Percentiles rank a stretch among this genome's conserved stretches.
phyloP scores from a whole-genome alignment of 768 basidiomycete species.

The Gymnopilus junonius region DNA sequence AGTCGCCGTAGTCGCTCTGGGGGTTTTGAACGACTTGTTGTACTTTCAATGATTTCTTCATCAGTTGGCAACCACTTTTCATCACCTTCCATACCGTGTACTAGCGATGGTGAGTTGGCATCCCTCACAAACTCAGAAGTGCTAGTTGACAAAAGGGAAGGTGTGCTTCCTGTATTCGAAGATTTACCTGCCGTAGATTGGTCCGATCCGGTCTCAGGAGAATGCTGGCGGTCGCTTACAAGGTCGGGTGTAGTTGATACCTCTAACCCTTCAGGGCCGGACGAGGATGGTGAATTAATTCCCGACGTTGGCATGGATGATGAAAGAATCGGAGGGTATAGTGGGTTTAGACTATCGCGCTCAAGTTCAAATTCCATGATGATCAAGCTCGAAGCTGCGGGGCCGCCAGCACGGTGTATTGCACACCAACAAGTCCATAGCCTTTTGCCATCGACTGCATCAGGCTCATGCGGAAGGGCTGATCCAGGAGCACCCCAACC shows the following conservation, averaged over 20 bases:
- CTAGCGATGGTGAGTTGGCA: conserved; percentile 2
- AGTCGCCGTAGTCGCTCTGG: conserved; percentile 68
- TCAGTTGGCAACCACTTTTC: conserved; percentile 48
- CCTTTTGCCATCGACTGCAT: conserved; percentile 37
- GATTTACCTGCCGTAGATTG: conserved; percentile 16
- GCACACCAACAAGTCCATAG: conserved; percentile 76
- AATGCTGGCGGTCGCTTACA: not conserved
- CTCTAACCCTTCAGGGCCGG: not conserved
- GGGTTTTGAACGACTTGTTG: conserved; percentile 69
- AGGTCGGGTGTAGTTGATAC: not conserved
- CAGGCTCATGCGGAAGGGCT: conserved; percentile 27
- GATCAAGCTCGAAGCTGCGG: conserved; percentile 42
- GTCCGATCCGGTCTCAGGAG: conserved; percentile 12
- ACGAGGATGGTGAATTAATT: not conserved
- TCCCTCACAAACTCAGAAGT: conserved; percentile 1
- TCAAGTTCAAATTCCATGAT: conserved; percentile 85
- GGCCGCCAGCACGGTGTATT: conserved; percentile 51
- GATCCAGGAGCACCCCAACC: conserved; percentile 75
- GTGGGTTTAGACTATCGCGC: conserved; percentile 67
- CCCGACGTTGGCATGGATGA: not conserved
- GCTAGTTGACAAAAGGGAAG: conserved; percentile 1
- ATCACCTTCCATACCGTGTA: conserved; percentile 23
- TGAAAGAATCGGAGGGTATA: conserved; percentile 50
- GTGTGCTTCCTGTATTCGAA: conserved; percentile 10
- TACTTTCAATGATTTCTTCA: conserved; percentile 72